Percentiles rank a stretch among this genome's conserved stretches.
Evolutionary conservation across 1,284 basidiomycete species (phyloP).

Genomic region (Ustilago crameri): DNA sequence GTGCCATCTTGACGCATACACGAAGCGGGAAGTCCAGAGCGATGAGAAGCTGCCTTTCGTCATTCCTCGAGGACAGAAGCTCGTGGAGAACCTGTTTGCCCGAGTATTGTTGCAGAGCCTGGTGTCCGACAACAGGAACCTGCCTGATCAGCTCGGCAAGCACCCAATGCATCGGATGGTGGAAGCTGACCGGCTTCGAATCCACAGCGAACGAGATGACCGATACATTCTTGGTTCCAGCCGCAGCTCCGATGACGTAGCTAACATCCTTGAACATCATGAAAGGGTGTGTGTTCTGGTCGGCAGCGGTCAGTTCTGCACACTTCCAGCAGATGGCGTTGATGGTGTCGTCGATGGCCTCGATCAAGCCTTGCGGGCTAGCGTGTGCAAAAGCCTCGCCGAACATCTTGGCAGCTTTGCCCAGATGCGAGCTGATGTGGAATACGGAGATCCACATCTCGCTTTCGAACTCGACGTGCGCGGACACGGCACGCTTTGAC

Average conservation of each 20-base stretch:
- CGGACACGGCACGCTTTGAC: constrained; percentile 54
- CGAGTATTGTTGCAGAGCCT: constrained; percentile 25
- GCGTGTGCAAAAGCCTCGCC: constrained; percentile 69
- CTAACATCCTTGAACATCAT: constrained; percentile 68
- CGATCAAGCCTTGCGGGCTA: constrained; percentile 74
- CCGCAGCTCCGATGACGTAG: constrained; percentile 76
- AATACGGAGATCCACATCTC: constrained; percentile 67
- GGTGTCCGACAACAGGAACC: constrained; percentile 38
- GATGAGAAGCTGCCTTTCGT: constrained; percentile 49
- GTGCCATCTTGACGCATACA: constrained; percentile 75
- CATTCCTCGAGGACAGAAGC: constrained; percentile 38
- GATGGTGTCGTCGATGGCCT: constrained; percentile 78
- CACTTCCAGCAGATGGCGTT: constrained; percentile 73
- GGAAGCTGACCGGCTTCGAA: constrained; percentile 76
- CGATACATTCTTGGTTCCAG: constrained; percentile 71
- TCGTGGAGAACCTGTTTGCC: constrained; percentile 35
- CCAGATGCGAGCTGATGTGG: constrained; percentile 64
- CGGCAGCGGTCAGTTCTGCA: constrained; percentile 32
- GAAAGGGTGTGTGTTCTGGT: constrained; percentile 76
- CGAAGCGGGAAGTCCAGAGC: constrained; percentile 64
- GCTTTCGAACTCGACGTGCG: constrained; percentile 67
- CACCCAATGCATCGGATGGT: constrained; percentile 92
- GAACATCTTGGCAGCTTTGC: constrained; percentile 59
- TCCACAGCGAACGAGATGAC: constrained; percentile 72
- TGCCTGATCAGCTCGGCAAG: constrained; percentile 86